These are phyloP conservation scores for Termitomyces sp. DNA, from an alignment of 768 basidiomycete genomes.

Conservation along the genomic window DNA sequence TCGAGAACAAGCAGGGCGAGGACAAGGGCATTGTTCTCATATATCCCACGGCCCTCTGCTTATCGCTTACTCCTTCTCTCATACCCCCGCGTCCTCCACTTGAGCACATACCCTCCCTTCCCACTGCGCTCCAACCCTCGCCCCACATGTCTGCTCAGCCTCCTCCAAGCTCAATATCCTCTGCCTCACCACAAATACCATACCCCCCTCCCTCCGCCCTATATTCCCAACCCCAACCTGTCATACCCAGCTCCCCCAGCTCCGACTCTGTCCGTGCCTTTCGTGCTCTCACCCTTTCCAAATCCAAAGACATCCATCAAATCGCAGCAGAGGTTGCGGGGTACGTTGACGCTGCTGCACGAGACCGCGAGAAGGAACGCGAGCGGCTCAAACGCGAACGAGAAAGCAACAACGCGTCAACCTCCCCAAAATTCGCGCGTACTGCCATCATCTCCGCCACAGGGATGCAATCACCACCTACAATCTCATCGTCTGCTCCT, in stretches of 20 bases:
- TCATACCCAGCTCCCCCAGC: slow-evolving; percentile 25
- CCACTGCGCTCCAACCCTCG: slow-evolving; percentile 54
- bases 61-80: slow-evolving; percentile 29
- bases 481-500: slow-evolving; percentile 6
- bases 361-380: slow-evolving; percentile 73
- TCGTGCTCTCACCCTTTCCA: slow-evolving; percentile 47
- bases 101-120: slow-evolving; percentile 56
- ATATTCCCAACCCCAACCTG: slow-evolving; percentile 16
- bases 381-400: slow-evolving; percentile 67
- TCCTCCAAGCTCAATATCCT: neutral
- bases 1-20: slow-evolving; percentile 76
- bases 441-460: slow-evolving; percentile 2
- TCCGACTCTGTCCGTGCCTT: slow-evolving; percentile 34
- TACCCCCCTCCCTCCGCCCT: neutral
- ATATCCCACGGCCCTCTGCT: slow-evolving; percentile 62
- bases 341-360: slow-evolving; percentile 72
- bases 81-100: slow-evolving; percentile 39
- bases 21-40: slow-evolving; percentile 74
- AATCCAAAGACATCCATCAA: slow-evolving; percentile 41
- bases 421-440: slow-evolving; percentile 24
- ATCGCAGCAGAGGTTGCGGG: slow-evolving; percentile 58
- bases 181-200: neutral
- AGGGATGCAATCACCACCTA: slow-evolving; percentile 20
- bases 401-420: slow-evolving; percentile 25
- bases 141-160: slow-evolving; percentile 21